A percentile compares a stretch with the other conserved stretches of the same genome.
phyloP scores from a whole-genome alignment of 108 stramenopile genomes.

The Epipyxis sp. region DNA sequence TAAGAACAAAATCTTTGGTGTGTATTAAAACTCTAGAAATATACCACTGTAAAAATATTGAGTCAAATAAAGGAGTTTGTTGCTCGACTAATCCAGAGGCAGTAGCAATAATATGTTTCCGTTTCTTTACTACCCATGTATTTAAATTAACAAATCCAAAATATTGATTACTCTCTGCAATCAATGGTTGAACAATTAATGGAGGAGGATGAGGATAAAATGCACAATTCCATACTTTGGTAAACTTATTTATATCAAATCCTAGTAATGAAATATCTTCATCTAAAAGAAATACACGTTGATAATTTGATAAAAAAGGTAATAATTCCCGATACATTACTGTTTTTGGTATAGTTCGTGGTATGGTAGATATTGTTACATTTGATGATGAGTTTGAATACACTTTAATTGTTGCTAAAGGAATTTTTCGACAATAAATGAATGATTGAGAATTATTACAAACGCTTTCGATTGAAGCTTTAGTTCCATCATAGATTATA shows the following conservation, averaged over 20 bases:
- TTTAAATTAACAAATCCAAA: background rate
- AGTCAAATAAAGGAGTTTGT: background rate
- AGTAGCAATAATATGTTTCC: background rate
- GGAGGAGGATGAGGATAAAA: too few species aligned
- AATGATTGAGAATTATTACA: background rate
- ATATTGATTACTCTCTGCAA: background rate
- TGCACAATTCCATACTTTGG: background rate
- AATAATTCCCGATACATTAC: background rate
- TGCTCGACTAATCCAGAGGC: background rate
- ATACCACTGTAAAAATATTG: background rate
- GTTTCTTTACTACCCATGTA: background rate
- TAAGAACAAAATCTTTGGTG: background rate
- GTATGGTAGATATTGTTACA: background rate
- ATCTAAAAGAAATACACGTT: background rate
- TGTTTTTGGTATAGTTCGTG: background rate
- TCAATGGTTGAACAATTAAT: background rate
- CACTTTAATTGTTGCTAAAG: background rate
- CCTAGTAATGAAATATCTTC: background rate
- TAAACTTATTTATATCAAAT: background rate
- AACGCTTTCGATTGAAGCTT: background rate
- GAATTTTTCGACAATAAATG: background rate
- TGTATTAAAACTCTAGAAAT: background rate
- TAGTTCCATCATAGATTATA: background rate
- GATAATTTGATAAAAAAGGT: background rate
- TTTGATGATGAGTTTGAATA: too few species aligned